Conservation (phyloP, 768 basidiomycete genomes). For the Dacryopinax spathularia region DNA sequence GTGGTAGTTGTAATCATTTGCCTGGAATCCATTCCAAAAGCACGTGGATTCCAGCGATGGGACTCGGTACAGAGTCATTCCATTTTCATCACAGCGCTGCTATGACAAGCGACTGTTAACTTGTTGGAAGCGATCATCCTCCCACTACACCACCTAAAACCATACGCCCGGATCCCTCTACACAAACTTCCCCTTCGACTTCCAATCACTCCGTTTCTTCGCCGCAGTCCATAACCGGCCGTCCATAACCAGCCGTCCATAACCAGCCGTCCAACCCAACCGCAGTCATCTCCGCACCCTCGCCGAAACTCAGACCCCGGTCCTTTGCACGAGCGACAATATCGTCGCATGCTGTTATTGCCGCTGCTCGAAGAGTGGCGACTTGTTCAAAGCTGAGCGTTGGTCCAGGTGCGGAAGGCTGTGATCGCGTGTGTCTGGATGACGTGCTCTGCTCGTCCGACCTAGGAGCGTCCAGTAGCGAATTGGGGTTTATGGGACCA, state of each 20-base stretch:
- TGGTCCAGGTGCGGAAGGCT: background rate
- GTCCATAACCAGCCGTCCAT: background rate
- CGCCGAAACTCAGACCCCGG: background rate
- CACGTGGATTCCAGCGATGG: no score
- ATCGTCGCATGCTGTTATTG: background rate
- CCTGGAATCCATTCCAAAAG: no score
- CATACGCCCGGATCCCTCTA: background rate
- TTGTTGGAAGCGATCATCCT: no score
- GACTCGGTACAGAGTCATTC: no score
- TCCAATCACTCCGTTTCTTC: background rate
- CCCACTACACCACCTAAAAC: background rate
- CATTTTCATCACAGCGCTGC: no score
- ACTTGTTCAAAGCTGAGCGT: background rate
- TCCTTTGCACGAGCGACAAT: background rate
- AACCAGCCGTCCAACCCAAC: background rate
- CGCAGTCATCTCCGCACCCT: background rate
- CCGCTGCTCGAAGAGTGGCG: background rate
- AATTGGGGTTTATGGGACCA: slow-evolving; percentile 23
- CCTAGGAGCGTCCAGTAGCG: background rate
- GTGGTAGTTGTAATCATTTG: no score
- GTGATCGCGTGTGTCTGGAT: background rate
- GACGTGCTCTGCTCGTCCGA: background rate
- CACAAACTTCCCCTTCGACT: background rate
- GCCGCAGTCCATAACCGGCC: no score
- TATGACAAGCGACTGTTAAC: no score